Base-by-base conservation (phyloP, 768 basidiomycete genomes). In the Lactarius akahatsu region DNA sequence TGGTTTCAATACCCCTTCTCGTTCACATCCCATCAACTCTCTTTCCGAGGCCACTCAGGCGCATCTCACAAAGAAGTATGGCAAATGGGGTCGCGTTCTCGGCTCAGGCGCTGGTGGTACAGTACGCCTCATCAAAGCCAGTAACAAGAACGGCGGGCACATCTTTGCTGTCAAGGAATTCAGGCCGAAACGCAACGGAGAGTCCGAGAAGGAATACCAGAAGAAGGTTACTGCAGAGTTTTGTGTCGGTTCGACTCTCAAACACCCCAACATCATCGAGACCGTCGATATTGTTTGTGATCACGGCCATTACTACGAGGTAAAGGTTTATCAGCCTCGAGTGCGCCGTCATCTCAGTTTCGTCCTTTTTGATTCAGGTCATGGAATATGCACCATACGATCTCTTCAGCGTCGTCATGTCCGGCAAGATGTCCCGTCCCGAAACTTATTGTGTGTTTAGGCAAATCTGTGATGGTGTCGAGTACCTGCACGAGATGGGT, bases 321-420 rank as follows among this genome's bases (percentile, higher is more conserved):
- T 96, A 63, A 68, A 83, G 18, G 28, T 30, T 69, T 62, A 23
- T 13, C 58, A 16, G 26, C 13, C 62, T 50, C 56, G 23, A 61
- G 36, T 41, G 50, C 43, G 36, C 26, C 9, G 32, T 38, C n/a
- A 56, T 41, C 70, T 72, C 45, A 70, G 15, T 62, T 26, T 59
- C 52, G 9, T 34, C 52, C 6, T 4, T 3, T 32, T 30, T 20
- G 34, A 30, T 20, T 40, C 75, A 98, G 96, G 91, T 98, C 80
- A 99, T 99, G 97, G 96, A 98, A 78, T 98, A 97, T 73, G 97
- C 97, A 3, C 97, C 97, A 20, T 97, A 88, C 74, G 97, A 99
- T 79, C 88, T 99, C 64, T 99, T 99, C 80, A 93, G 91, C 66
- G 96, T 98, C 74, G 97, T 99, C 83, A 99, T 99, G 97, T 95